Evolutionary conservation across 805 yeast species (phyloP), one percentile per base, ranked within the genome.

Genomic region (Schwanniomyces occidentalis): DNA sequence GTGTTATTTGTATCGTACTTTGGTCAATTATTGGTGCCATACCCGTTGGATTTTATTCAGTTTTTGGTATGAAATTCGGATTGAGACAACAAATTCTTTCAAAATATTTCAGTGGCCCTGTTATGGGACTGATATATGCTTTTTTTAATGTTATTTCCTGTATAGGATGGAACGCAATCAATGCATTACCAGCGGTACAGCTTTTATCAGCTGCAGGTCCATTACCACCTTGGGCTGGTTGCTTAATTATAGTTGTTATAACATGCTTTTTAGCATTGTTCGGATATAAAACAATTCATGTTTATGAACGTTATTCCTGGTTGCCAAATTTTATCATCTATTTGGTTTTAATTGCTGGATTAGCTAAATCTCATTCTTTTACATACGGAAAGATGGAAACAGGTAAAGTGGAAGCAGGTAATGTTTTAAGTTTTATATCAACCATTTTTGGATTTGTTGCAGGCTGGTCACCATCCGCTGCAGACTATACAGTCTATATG

Each of bases 101-200:
- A 10, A 49, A 63, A 18, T 60, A 51, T 35, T 54, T 58, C 28
- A 56, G 61, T 2, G 66, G 66, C 8, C 54, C 54, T 30, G 38
- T 52, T 28, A 52, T 58, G 51, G 63, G 62, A 6, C 30, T 34
- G 5, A 70, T 88, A 37, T 83, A 87, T 53, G 82, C 95, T 6
- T 59, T 82, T 27, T 70, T 90, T 58, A 88, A 89, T 55, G 76
- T 80, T 52, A 61, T 90, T 43, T 90, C 95, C 12, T 57, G 64
- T 35, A 42, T 60, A 25, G 65, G 65, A 8, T 60, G 67, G 65
- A 57, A 56, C 36, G 61, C 63, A 9, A 51, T 61, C 24, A 61
- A 61, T 31, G 44, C 51, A 25, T 46, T 61, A 25, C 56, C 56
- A 15, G 51, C 59, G 24, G 65, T 53, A 19, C 63, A 58, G 32